phyloP scores from a whole-genome alignment of 257 asterid species.

The Capsicum pubescens region DNA sequence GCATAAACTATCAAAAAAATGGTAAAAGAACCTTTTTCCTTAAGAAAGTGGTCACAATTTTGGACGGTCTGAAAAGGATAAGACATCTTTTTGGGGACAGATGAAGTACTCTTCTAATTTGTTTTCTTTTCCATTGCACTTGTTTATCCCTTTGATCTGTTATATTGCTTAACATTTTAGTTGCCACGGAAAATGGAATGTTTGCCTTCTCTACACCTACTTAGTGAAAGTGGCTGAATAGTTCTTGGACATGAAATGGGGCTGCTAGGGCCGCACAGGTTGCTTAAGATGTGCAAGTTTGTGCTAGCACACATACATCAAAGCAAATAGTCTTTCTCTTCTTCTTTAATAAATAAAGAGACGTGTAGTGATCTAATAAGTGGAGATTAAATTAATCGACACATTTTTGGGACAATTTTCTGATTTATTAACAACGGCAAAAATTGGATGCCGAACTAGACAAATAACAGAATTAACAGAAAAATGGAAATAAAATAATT shows the following conservation, averaged over 20 bases:
- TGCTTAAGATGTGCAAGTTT: conserved; percentile 22
- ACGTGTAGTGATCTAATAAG: neutral
- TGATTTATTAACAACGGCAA: neutral
- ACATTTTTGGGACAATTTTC: neutral
- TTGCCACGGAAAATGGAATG: neutral
- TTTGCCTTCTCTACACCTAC: neutral
- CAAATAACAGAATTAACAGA: neutral
- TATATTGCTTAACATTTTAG: conserved; percentile 16
- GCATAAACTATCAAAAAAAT: neutral
- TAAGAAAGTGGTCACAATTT: neutral
- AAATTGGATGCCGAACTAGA: neutral
- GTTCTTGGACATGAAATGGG: conserved; percentile 1
- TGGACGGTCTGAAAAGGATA: neutral
- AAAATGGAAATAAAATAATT: neutral
- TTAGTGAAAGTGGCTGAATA: conserved; percentile 1
- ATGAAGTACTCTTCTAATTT: neutral
- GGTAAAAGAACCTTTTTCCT: neutral
- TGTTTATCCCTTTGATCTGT: neutral
- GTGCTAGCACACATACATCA: conserved; percentile 12
- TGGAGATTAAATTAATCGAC: neutral
- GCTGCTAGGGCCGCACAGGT: neutral
- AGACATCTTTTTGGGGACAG: neutral
- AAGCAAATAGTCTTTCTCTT: neutral
- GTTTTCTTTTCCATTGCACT: neutral
- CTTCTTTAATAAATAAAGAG: conserved; percentile 15